Evolutionary conservation across 306 rosid species (phyloP).

Genomic region (Cicer pinnatifidum): DNA sequence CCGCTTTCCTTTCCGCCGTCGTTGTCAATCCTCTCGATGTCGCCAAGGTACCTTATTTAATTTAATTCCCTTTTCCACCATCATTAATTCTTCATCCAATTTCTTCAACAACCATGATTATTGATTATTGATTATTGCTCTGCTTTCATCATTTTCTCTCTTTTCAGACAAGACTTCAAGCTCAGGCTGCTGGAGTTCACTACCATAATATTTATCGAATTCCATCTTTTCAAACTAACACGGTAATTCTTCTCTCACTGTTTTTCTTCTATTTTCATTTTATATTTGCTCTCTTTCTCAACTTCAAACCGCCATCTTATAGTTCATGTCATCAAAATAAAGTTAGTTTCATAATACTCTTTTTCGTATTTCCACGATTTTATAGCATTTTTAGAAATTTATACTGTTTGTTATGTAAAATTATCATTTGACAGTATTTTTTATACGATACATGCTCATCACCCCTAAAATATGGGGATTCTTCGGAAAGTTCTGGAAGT

Average conservation of each 20-base stretch:
- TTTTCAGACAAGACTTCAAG: conserved; percentile 87
- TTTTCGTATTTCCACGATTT: no score
- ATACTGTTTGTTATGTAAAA: no score
- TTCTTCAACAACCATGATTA: background rate
- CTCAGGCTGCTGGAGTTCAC: conserved; percentile 94
- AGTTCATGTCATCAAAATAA: no score
- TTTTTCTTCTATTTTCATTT: background rate
- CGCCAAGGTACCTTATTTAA: conserved; percentile 62
- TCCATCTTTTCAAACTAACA: conserved; percentile 56
- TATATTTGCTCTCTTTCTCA: background rate
- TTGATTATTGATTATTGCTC: background rate
- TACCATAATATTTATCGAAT: conserved; percentile 57
- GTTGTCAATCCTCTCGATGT: conserved; percentile 90
- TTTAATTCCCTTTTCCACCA: background rate
- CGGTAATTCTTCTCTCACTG: conserved; percentile 44
- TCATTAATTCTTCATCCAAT: background rate
- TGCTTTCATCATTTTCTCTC: background rate
- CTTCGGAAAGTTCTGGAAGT: no score
- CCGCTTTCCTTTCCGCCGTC: conserved; percentile 81
- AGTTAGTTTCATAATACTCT: no score
- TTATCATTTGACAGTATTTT: no score
- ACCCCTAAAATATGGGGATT: no score
- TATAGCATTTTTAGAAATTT: no score
- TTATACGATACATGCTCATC: no score
- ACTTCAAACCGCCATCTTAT: no score